phyloP scores from a whole-genome alignment of 768 basidiomycete species.

The Ramaria rubella region DNA sequence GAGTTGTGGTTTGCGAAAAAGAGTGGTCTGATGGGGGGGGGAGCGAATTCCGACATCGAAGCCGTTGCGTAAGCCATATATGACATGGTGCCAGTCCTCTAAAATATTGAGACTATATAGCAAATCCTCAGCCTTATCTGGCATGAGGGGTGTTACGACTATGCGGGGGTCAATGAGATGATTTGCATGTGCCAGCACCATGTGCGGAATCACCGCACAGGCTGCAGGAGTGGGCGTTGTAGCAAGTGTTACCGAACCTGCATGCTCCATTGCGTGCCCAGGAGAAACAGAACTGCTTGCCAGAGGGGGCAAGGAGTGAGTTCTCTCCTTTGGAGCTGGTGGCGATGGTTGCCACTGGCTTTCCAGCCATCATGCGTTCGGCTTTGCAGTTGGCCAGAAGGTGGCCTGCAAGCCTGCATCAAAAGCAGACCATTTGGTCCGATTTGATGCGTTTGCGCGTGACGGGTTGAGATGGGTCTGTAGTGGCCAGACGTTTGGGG shows the following conservation, averaged over 20 bases:
- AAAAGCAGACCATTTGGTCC: constrained; percentile 14
- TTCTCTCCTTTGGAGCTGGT: constrained; percentile 25
- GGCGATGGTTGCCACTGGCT: no score
- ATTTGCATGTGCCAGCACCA: constrained; percentile 25
- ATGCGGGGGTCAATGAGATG: constrained; percentile 23
- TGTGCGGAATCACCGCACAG: constrained; percentile 21
- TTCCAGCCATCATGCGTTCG: no score
- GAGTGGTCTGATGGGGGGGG: constrained; percentile 15
- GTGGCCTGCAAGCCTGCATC: no score
- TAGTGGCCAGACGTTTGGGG: background rate
- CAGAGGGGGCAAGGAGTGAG: constrained; percentile 17
- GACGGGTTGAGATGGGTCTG: no score
- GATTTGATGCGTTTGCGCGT: background rate
- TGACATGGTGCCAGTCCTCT: constrained; percentile 23
- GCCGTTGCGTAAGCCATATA: constrained; percentile 27
- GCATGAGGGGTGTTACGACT: constrained; percentile 28
- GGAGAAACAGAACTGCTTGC: constrained; percentile 25
- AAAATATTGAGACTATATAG: constrained; percentile 15
- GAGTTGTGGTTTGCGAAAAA: constrained; percentile 33
- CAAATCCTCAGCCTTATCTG: constrained; percentile 13
- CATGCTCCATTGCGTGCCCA: constrained; percentile 20
- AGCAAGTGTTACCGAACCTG: constrained; percentile 16
- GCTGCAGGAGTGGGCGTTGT: constrained; percentile 25
- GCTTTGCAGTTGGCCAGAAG: no score
- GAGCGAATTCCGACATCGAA: constrained; percentile 30